Percentiles rank a stretch among this genome's conserved stretches.
Conservation (phyloP, 805 yeast genomes). For the Candida multigemmis region DNA sequence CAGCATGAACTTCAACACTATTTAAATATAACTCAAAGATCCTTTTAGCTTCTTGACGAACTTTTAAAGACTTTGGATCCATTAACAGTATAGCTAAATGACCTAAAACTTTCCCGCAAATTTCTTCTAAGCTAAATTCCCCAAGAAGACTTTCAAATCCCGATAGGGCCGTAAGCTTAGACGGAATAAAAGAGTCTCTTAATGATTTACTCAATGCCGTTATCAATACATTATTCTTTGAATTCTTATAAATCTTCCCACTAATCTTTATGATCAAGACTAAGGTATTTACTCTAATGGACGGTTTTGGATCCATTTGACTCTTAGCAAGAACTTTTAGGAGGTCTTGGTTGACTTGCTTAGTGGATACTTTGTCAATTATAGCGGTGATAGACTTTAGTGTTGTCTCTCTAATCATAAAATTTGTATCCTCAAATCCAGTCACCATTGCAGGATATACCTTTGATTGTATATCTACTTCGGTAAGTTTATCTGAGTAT, state of each 20-base stretch:
- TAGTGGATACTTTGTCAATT: conserved; percentile 56
- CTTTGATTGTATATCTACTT: conserved; percentile 56
- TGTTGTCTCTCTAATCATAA: conserved; percentile 73
- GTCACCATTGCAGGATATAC: conserved; percentile 62
- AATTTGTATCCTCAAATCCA: conserved; percentile 82
- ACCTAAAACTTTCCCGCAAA: conserved; percentile 73
- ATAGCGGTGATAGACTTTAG: conserved; percentile 56
- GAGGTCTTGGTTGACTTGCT: conserved; percentile 82
- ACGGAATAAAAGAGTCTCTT: conserved; percentile 68
- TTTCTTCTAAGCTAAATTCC: conserved; percentile 62
- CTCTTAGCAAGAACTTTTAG: conserved; percentile 73
- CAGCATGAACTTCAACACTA: conserved; percentile 29
- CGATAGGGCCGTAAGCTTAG: conserved; percentile 65
- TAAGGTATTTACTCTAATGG: conserved; percentile 71
- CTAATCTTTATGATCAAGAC: conserved; percentile 63
- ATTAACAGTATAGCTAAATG: conserved; percentile 78
- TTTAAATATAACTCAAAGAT: conserved; percentile 52
- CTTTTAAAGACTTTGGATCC: conserved; percentile 57
- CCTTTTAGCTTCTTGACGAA: conserved; percentile 62
- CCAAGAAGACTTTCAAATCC: conserved; percentile 62
- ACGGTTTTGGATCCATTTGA: conserved; percentile 68
- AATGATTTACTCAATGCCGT: conserved; percentile 83
- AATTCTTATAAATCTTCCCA: conserved; percentile 38
- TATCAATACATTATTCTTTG: conserved; percentile 67
- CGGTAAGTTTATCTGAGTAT: conserved; percentile 41